Conservation (phyloP, 805 yeast genomes). For the Jamesozyma piceae region DNA sequence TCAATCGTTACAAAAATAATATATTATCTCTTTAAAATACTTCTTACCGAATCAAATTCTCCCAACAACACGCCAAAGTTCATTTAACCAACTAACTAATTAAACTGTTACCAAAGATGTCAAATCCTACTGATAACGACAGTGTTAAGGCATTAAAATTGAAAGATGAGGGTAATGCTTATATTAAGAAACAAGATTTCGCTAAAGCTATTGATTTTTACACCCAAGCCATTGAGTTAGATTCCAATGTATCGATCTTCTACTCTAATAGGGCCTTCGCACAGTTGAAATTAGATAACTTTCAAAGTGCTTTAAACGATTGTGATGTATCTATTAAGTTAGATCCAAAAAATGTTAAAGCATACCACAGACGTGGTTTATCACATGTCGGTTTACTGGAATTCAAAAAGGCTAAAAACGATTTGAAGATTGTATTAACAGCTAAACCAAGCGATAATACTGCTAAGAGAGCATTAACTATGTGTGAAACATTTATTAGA, state of each 20-base stretch:
- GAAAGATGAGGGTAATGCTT: conserved; percentile 67
- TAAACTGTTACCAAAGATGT: too few species aligned
- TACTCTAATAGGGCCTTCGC: conserved; percentile 88
- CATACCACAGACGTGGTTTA: conserved; percentile 80
- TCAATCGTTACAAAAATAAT: too few species aligned
- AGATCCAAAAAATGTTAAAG: conserved; percentile 63
- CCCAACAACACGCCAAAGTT: too few species aligned
- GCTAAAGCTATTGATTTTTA: conserved; percentile 61
- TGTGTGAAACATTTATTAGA: conserved; percentile 57
- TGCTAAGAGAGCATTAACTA: conserved; percentile 53
- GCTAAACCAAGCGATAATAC: conserved; percentile 59
- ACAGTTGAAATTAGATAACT: conserved; percentile 74
- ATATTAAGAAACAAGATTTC: conserved; percentile 56
- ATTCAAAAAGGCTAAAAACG: conserved; percentile 63
- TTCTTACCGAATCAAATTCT: too few species aligned
- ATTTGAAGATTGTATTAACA: conserved; percentile 53
- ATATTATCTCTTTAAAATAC: too few species aligned
- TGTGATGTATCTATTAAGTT: conserved; percentile 60
- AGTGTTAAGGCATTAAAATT: conserved; percentile 36
- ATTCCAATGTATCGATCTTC: conserved; percentile 49
- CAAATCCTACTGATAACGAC: conserved; percentile 14
- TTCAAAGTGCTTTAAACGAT: conserved; percentile 77
- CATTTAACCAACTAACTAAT: too few species aligned
- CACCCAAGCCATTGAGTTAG: conserved; percentile 63
- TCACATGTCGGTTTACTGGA: conserved; percentile 68